Conservation (phyloP, 2,329 filamentous ascomycete genomes). For the Lomentospora prolificans region DNA sequence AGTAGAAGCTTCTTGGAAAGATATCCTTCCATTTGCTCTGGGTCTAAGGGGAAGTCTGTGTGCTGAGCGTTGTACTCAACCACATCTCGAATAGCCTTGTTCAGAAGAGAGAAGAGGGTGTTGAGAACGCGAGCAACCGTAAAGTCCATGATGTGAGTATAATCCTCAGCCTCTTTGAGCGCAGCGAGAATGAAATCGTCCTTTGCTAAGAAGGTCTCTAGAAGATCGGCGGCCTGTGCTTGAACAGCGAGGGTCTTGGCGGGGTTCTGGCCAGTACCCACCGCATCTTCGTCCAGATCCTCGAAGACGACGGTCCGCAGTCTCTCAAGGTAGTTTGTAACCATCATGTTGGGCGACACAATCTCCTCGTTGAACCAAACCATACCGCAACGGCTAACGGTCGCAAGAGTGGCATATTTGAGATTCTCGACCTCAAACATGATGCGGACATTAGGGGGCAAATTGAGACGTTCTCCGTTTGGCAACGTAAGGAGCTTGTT, state of each 20-base stretch:
- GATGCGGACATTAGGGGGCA: conserved; percentile 91
- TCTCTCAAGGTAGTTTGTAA: conserved; percentile 78
- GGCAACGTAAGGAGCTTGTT: conserved; percentile 96
- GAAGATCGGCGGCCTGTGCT: conserved; percentile 65
- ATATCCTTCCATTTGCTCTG: conserved; percentile 81
- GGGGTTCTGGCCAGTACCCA: conserved; percentile 63
- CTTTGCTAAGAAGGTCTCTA: conserved; percentile 63
- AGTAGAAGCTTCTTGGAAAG: conserved; percentile 90
- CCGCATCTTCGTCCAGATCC: conserved; percentile 87
- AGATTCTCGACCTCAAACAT: conserved; percentile 99
- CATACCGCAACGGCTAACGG: conserved; percentile 99
- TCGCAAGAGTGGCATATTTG: conserved; percentile 94
- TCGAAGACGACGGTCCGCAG: conserved; percentile 80
- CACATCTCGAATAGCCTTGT: conserved; percentile 84
- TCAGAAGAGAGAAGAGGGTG: conserved; percentile 89
- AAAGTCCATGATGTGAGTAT: conserved; percentile 98
- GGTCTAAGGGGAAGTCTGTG: conserved; percentile 82
- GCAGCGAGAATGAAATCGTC: conserved; percentile 75
- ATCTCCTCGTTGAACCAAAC: conserved; percentile 99
- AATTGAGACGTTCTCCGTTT: conserved; percentile 92
- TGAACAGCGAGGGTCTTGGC: conserved; percentile 74
- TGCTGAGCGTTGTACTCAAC: conserved; percentile 96
- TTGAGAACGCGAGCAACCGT: conserved; percentile 82
- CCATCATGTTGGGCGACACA: conserved; percentile 86
- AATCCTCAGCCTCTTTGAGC: conserved; percentile 63